Evolutionary conservation across 495 filamentous ascomycete genomes (phyloP), one percentile per base, ranked within the genome.

Genomic region (Lepraria neglecta): DNA sequence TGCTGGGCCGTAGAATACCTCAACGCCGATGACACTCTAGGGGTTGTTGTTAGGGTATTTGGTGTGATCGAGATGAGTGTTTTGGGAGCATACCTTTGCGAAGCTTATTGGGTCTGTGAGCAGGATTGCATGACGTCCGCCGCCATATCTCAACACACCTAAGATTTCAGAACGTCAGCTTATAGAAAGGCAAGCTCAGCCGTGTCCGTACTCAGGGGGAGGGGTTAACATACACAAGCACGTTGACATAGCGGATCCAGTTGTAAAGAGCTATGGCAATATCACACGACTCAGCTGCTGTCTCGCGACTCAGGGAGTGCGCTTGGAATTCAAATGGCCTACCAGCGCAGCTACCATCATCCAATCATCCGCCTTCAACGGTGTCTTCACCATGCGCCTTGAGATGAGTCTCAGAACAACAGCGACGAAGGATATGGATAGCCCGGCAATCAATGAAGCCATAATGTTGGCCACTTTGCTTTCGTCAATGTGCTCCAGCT

Each of bases 41-140:
- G 17, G 11, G 3, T 14, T 52, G 2, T 6, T 24, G 24, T 24
- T 24, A 24, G 24, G 24, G 24, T 24, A 24, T 24, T 24, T 24
- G 24, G 24, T 24, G 24, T 24, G 24, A 24, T 24, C 24, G 24
- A 24, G 2, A 24, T 24, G 24, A 24, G 24, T 24, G 24, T 24
- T 24, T 1, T 24, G 24, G 24, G 24, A 24, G 24, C 24, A 24
- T 33, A 60, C 46, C 58, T 60, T 35, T 14, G 58, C 58, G 17
- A 52, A 60, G 2, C 24, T 30, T 12, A 54, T 19, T 3, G 58
- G 46, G 15, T 45, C 35, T 1, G 9, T 60, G 28, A 60, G 46
- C 14, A 54, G 21, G 12, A 60, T 60, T 2, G 19, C 58, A 38
- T 60, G 58, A 14, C 38, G 58, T 9, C 31, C 58, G 3, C 35